These are phyloP conservation scores for Lathyrus aphaca DNA, from an alignment of 306 rosid genomes.

Conservation along the genomic window DNA sequence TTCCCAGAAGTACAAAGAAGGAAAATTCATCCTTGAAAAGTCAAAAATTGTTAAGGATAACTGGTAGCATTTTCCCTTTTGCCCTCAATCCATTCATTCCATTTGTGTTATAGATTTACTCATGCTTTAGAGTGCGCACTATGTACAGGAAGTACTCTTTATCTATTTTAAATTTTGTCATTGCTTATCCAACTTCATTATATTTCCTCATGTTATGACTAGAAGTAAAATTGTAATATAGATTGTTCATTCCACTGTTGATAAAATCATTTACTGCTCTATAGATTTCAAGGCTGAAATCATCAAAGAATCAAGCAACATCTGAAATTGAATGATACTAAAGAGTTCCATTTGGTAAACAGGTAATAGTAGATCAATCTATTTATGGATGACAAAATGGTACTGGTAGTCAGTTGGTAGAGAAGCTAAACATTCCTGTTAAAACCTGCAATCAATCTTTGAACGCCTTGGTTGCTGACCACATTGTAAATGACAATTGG, in stretches of 20 bases:
- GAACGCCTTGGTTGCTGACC: too few relatives aligned
- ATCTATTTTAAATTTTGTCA: conserved; percentile 49
- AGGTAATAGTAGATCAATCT: too few relatives aligned
- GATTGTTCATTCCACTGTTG: conserved; percentile 44
- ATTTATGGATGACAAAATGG: too few relatives aligned
- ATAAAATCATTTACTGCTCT: conserved; percentile 43
- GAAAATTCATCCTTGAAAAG: conserved; percentile 93
- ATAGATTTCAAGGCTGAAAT: conserved; percentile 36
- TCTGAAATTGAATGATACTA: too few relatives aligned
- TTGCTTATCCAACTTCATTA: conserved; percentile 52
- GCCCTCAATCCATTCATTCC: conserved; percentile 45
- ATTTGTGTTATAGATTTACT: conserved; percentile 38
- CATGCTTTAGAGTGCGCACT: conserved; percentile 42
- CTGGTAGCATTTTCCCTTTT: conserved; percentile 63
- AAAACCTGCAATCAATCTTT: too few relatives aligned
- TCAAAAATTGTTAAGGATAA: conserved; percentile 88
- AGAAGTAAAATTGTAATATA: conserved; percentile 51
- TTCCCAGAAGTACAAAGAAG: conserved; percentile 96
- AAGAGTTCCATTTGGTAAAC: too few relatives aligned
- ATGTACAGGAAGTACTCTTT: conserved; percentile 61
- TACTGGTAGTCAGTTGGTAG: too few relatives aligned
- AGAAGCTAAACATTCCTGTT: too few relatives aligned
- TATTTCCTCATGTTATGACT: conserved; percentile 45
- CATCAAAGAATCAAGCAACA: not conserved
- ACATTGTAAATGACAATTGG: too few relatives aligned